A percentile compares a stretch with the other conserved stretches of the same genome.
Conservation (phyloP, 352 stramenopile genomes). For the Thalassiosira mediterranea region DNA sequence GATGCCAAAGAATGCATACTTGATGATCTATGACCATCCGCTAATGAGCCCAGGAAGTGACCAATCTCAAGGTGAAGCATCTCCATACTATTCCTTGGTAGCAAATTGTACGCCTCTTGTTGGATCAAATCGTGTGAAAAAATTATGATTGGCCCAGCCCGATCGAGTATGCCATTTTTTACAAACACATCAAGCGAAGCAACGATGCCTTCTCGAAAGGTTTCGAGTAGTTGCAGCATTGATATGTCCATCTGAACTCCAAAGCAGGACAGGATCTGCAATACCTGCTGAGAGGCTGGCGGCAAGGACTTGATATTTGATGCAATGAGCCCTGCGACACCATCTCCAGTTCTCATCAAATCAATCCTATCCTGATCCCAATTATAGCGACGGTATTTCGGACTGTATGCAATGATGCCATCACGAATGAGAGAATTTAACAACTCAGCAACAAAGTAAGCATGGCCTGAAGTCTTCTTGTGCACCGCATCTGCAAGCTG, state of each 20-base stretch:
- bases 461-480: constrained; percentile 51
- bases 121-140: constrained; percentile 37
- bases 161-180: constrained; percentile 16
- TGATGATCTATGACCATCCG: neutral
- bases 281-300: neutral
- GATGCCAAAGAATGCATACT: neutral
- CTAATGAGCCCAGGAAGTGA: constrained; percentile 2
- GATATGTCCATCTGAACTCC: constrained; percentile 30
- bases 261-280: constrained; percentile 46
- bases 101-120: constrained; percentile 11
- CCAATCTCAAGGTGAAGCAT: constrained; percentile 20
- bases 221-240: constrained; percentile 24
- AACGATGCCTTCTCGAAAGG: constrained; percentile 1
- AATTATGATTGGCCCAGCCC: constrained; percentile 7
- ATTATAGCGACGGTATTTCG: constrained; percentile 22
- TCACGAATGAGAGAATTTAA: constrained; percentile 45
- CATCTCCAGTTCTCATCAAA: constrained; percentile 20
- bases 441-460: constrained; percentile 42
- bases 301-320: constrained; percentile 31
- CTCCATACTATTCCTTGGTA: neutral
- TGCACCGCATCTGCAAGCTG: constrained; percentile 35
- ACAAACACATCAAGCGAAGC: constrained; percentile 1
- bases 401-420: constrained; percentile 30
- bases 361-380: constrained; percentile 24
- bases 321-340: constrained; percentile 41